Percentiles rank a stretch among this genome's conserved stretches.
Conservation (phyloP, 2,329 filamentous ascomycete species). For the Didymella sp. region DNA sequence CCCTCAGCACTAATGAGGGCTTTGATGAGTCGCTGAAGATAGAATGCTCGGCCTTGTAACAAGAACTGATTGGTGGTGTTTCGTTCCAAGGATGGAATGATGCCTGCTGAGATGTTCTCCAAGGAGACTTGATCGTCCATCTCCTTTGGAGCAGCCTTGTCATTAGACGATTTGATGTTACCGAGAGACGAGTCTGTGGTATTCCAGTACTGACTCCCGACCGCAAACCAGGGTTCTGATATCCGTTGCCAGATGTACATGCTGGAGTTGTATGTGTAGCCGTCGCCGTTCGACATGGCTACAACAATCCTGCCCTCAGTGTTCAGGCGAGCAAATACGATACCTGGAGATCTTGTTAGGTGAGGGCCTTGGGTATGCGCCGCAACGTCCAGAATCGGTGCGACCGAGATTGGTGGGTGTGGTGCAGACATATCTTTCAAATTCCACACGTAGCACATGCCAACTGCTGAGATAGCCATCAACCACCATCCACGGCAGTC, state of each 20-base stretch:
- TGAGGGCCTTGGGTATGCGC: constrained; percentile 79
- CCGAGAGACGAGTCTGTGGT: constrained; percentile 90
- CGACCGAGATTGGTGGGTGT: constrained; percentile 88
- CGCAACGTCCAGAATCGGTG: constrained; percentile 86
- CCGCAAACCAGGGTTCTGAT: constrained; percentile 98
- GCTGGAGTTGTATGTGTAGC: constrained; percentile 83
- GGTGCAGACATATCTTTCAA: constrained; percentile 81
- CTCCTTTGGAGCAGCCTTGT: constrained; percentile 39
- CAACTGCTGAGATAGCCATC: constrained; percentile 85
- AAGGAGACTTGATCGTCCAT: constrained; percentile 59
- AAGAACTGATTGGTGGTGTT: constrained; percentile 94
- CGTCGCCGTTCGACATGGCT: constrained; percentile 93
- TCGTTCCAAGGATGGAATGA: constrained; percentile 90
- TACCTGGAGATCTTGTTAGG: constrained; percentile 78
- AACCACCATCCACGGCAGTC: constrained; percentile 91
- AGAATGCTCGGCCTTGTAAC: constrained; percentile 89
- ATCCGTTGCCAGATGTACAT: constrained; percentile 94
- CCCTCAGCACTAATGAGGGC: constrained; percentile 85
- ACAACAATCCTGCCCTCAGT: constrained; percentile 84
- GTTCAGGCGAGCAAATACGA: constrained; percentile 92
- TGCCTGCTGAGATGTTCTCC: constrained; percentile 79
- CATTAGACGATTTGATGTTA: constrained; percentile 71
- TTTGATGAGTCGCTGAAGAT: constrained; percentile 90
- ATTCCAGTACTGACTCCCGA: constrained; percentile 99
- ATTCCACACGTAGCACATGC: constrained; percentile 94